These are phyloP conservation scores for Apophysomyces variabilis DNA, from an alignment of 371 early-diverging fungal species.

Conservation along the genomic window DNA sequence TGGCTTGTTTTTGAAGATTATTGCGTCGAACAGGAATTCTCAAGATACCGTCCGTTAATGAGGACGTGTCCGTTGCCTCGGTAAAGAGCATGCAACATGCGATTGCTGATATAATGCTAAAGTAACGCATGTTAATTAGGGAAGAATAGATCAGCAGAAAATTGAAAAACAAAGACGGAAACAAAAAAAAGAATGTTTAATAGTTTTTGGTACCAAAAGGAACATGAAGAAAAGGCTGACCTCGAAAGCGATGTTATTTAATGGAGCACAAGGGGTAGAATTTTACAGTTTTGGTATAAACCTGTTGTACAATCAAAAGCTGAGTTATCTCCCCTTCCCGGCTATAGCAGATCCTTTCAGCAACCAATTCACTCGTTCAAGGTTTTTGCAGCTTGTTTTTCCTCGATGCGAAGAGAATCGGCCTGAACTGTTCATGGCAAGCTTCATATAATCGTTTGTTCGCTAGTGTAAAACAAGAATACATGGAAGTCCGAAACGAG, in stretches of 20 bases:
- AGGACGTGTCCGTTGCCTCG: background rate
- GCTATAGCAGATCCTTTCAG: too few relatives aligned
- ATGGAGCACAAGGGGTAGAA: background rate
- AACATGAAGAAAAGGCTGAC: background rate
- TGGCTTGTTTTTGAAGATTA: background rate
- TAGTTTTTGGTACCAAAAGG: background rate
- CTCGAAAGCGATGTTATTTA: too few relatives aligned
- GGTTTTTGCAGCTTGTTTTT: too few relatives aligned
- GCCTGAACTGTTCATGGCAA: too few relatives aligned
- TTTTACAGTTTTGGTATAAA: background rate
- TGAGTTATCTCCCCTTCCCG: too few relatives aligned
- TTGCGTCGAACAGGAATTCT: background rate
- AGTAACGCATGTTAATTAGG: background rate
- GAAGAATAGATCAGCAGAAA: background rate
- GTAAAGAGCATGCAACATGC: background rate
- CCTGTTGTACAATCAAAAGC: too few relatives aligned
- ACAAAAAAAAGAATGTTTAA: background rate
- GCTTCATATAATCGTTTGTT: too few relatives aligned
- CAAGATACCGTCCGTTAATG: background rate
- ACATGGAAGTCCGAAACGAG: too few relatives aligned
- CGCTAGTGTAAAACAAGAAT: too few relatives aligned
- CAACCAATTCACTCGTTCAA: too few relatives aligned
- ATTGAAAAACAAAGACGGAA: background rate
- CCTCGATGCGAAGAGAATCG: too few relatives aligned
- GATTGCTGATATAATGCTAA: background rate